Conservation (phyloP, 31 red algal genomes). For the Asparagopsis taxiformis region DNA sequence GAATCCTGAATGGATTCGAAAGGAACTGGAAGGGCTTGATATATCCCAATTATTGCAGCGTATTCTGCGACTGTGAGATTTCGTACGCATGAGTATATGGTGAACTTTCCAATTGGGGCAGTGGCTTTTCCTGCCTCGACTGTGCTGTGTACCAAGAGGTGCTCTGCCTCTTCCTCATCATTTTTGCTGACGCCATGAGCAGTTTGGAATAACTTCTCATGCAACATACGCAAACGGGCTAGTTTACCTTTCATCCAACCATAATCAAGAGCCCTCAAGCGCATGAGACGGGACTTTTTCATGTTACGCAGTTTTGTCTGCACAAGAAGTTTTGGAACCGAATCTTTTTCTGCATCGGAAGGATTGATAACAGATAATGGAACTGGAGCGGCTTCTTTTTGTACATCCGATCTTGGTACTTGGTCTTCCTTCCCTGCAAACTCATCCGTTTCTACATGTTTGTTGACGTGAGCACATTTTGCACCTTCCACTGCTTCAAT, state of each 20-base stretch:
- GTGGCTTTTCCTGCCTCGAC: slow-evolving; percentile 11
- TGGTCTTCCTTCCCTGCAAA: too few species aligned
- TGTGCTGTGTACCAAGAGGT: slow-evolving; percentile 8
- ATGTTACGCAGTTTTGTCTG: slow-evolving; percentile 11
- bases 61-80: slow-evolving; percentile 62
- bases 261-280: slow-evolving; percentile 45
- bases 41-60: slow-evolving; percentile 52
- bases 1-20: slow-evolving; percentile 22
- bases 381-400: too few species aligned
- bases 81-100: slow-evolving; percentile 12
- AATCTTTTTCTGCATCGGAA: too few species aligned
- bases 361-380: too few species aligned
- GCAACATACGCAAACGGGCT: slow-evolving; percentile 40
- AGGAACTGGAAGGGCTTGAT: slow-evolving; percentile 30
- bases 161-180: not conserved
- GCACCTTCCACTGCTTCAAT: too few species aligned
- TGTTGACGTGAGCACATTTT: too few species aligned
- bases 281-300: slow-evolving; percentile 10
- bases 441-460: too few species aligned
- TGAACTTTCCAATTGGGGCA: slow-evolving; percentile 17
- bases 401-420: too few species aligned
- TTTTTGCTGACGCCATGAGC: not conserved
- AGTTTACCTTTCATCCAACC: slow-evolving; percentile 70
- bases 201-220: slow-evolving; percentile 33
- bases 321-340: too few species aligned